Percentiles rank a stretch among this genome's conserved stretches.
These are phyloP conservation scores for Termitomyces sp. DNA, from an alignment of 768 basidiomycete species.

Conservation along the genomic window DNA sequence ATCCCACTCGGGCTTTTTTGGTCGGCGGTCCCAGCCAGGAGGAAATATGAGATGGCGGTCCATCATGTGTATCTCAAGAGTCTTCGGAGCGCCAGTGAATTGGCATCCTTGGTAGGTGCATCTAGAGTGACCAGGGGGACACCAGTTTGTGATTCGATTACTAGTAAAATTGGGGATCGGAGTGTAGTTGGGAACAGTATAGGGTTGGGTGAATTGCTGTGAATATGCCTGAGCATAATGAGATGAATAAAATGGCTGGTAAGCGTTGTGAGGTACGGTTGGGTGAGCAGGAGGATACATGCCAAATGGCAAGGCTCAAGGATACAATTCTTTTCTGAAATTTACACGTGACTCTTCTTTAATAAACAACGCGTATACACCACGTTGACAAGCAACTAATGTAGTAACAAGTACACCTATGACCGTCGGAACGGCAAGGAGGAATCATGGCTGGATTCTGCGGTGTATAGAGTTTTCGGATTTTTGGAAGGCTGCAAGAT, in stretches of 20 bases:
- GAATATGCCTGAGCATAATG: conserved; percentile 20
- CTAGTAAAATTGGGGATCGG: not conserved
- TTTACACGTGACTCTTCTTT: conserved; percentile 18
- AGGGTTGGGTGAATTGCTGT: not conserved
- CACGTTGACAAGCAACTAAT: conserved; percentile 15
- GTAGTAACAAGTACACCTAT: conserved; percentile 15
- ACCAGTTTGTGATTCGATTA: conserved; percentile 38
- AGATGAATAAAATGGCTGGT: conserved; percentile 14
- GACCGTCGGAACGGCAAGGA: conserved; percentile 4
- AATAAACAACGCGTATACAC: conserved; percentile 15
- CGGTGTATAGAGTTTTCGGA: conserved; percentile 8
- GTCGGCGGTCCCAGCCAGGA: conserved; percentile 59
- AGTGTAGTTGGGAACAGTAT: not conserved
- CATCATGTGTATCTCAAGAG: conserved; percentile 82
- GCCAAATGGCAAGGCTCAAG: not conserved
- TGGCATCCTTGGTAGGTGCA: conserved; percentile 64
- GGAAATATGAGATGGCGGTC: conserved; percentile 87
- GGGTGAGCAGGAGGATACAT: conserved; percentile 5
- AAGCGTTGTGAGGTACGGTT: conserved; percentile 1
- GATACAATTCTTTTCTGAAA: not conserved
- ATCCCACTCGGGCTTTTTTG: conserved; percentile 66
- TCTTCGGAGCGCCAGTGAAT: conserved; percentile 67
- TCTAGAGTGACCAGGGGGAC: conserved; percentile 55
- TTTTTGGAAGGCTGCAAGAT: conserved; percentile 14
- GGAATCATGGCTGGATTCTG: conserved; percentile 10